A percentile compares a stretch with the other conserved stretches of the same genome.
phyloP scores from a whole-genome alignment of 495 filamentous ascomycete species.

The Bathelium albidoporum region DNA sequence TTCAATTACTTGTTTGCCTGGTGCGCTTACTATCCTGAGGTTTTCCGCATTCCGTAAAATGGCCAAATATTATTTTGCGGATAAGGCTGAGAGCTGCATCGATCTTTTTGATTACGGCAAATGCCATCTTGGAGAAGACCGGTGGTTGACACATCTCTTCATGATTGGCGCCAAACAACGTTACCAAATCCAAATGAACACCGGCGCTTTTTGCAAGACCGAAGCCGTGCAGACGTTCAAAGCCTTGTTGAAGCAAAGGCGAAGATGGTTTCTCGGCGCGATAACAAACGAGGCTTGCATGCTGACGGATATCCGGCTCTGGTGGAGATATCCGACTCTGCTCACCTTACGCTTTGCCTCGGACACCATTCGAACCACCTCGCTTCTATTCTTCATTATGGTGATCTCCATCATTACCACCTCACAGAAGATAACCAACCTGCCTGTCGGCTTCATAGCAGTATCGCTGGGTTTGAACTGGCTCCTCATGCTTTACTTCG shows the following conservation, averaged over 20 bases:
- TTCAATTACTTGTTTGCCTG: slow-evolving; percentile 88
- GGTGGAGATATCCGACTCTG: slow-evolving; percentile 86
- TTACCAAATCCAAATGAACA: slow-evolving; percentile 96
- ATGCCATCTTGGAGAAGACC: slow-evolving; percentile 89
- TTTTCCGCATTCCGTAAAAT: slow-evolving; percentile 95
- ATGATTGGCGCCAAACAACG: slow-evolving; percentile 93
- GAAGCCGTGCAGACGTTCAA: slow-evolving; percentile 85
- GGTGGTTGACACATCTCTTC: slow-evolving; percentile 96
- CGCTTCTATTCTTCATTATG: slow-evolving; percentile 92
- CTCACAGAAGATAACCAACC: slow-evolving; percentile 59
- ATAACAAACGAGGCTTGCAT: slow-evolving; percentile 99
- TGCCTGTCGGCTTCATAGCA: slow-evolving; percentile 89
- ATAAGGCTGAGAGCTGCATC: slow-evolving; percentile 91
- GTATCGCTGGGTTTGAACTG: slow-evolving; percentile 95
- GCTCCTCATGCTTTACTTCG: slow-evolving; percentile 94
- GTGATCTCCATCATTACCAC: slow-evolving; percentile 80
- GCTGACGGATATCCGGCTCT: slow-evolving; percentile 87
- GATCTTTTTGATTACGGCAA: slow-evolving; percentile 97
- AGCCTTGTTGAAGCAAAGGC: slow-evolving; percentile 86
- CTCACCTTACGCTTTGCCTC: slow-evolving; percentile 85
- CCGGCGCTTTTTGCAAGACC: slow-evolving; percentile 95
- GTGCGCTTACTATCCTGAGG: slow-evolving; percentile 86
- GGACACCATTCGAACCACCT: slow-evolving; percentile 93
- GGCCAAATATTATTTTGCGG: slow-evolving; percentile 98
- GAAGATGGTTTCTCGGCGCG: slow-evolving; percentile 94